Percentiles rank a stretch among this genome's conserved stretches.
phyloP scores from a whole-genome alignment of 495 filamentous ascomycete genomes.

The Penicillium crystallinum region DNA sequence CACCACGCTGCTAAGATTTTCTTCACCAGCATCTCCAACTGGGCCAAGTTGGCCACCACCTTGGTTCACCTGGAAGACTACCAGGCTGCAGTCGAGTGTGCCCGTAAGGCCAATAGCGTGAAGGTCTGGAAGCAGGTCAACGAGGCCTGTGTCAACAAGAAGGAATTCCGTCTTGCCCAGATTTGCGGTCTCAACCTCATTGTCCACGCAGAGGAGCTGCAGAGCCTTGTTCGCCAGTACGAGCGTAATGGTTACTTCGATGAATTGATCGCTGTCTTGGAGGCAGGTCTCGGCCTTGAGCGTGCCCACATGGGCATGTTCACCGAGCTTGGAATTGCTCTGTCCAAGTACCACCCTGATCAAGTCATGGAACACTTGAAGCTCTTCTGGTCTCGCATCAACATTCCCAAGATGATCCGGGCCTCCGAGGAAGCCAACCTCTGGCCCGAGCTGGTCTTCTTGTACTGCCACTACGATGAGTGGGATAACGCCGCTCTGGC shows the following conservation, averaged over 20 bases:
- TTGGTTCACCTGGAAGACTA: slow-evolving; percentile 95
- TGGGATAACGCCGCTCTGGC: slow-evolving; percentile 97
- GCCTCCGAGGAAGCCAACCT: slow-evolving; percentile 93
- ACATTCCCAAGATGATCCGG: slow-evolving; percentile 96
- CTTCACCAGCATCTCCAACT: slow-evolving; percentile 97
- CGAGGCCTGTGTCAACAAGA: slow-evolving; percentile 93
- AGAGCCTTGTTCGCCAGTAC: slow-evolving; percentile 91
- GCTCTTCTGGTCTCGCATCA: slow-evolving; percentile 98
- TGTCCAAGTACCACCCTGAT: slow-evolving; percentile 95
- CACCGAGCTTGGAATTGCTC: slow-evolving; percentile 88
- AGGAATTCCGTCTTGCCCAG: slow-evolving; percentile 98
- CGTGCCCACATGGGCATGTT: slow-evolving; percentile 94
- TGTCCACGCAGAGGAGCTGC: slow-evolving; percentile 94
- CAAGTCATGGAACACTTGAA: slow-evolving; percentile 98
- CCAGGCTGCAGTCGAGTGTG: slow-evolving; percentile 96
- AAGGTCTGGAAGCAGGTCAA: slow-evolving; percentile 99
- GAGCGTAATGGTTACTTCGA: slow-evolving; percentile 98
- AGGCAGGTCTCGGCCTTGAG: slow-evolving; percentile 93
- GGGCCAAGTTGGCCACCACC: slow-evolving; percentile 97
- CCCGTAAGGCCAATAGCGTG: slow-evolving; percentile 98
- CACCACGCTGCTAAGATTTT: slow-evolving; percentile 99
- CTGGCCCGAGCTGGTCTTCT: slow-evolving; percentile 97
- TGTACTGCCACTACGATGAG: slow-evolving; percentile 99
- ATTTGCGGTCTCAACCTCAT: slow-evolving; percentile 99
- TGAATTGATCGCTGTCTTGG: slow-evolving; percentile 89